Evolutionary conservation across 441 rosid genomes (phyloP).

Genomic region (Jatropha podagrica): DNA sequence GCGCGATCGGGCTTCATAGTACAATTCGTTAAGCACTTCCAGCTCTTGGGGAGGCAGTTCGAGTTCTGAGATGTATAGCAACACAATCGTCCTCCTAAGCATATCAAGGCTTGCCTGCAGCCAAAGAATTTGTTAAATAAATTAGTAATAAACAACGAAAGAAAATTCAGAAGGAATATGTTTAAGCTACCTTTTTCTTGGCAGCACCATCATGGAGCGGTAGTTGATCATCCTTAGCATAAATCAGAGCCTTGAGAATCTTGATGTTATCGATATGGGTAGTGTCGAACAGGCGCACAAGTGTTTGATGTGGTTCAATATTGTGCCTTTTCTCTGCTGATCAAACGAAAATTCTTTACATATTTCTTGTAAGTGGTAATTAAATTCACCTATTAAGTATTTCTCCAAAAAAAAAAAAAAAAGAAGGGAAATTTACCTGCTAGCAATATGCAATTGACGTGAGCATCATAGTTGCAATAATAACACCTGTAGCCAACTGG

Average conservation of each 20-base stretch:
- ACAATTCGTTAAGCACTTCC: slow-evolving; percentile 52
- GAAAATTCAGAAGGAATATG: slow-evolving; percentile 7
- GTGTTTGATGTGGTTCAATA: slow-evolving; percentile 49
- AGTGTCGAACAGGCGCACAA: slow-evolving; percentile 43
- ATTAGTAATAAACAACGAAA: too few species aligned
- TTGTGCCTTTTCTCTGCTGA: slow-evolving; percentile 55
- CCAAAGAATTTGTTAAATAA: too few species aligned
- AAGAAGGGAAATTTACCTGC: too few species aligned
- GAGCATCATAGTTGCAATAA: not conserved
- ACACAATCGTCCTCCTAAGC: slow-evolving; percentile 67
- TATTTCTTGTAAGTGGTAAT: not conserved
- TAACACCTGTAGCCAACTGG: not conserved
- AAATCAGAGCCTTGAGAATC: slow-evolving; percentile 61
- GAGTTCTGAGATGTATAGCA: slow-evolving; percentile 70
- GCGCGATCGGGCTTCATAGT: slow-evolving; percentile 49
- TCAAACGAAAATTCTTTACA: not conserved
- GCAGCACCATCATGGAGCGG: slow-evolving; percentile 63
- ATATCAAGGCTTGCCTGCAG: slow-evolving; percentile 62
- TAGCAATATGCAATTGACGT: not conserved
- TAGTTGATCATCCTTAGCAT: slow-evolving; percentile 49
- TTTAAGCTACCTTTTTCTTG: slow-evolving; percentile 49
- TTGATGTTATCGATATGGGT: slow-evolving; percentile 69
- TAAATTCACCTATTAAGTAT: slow-evolving; percentile 41
- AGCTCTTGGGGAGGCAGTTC: slow-evolving; percentile 61
- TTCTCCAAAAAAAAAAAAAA: too few species aligned